These are phyloP conservation scores for Paraphaeosphaeria minitans DNA, from an alignment of 2,329 filamentous ascomycete genomes.

Conservation along the genomic window DNA sequence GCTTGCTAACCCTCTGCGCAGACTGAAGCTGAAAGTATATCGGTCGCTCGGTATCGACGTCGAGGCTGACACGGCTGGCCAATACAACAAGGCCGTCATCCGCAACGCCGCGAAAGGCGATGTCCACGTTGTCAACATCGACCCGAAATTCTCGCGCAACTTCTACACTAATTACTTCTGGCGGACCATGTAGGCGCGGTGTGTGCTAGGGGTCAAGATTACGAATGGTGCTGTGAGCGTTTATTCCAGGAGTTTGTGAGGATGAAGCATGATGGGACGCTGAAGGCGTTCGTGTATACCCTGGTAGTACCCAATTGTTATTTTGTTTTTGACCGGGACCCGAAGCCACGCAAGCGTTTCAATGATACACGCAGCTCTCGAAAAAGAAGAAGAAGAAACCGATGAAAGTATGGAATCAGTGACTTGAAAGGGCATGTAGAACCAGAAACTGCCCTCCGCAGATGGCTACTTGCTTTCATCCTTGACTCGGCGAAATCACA, in stretches of 20 bases:
- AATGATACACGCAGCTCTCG: neutral
- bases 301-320: neutral
- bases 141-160: conserved; percentile 86
- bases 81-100: conserved; percentile 84
- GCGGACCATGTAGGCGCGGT: conserved; percentile 70
- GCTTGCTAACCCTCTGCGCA: conserved; percentile 36
- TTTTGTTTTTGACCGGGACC: neutral
- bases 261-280: neutral
- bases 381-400: no score
- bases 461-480: neutral
- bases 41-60: conserved; percentile 89
- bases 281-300: conserved; percentile 1
- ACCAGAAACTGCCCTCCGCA: neutral
- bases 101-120: conserved; percentile 86
- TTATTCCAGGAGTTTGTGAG: neutral
- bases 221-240: neutral
- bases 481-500: neutral
- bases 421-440: neutral
- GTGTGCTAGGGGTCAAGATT: neutral
- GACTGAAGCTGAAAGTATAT: conserved; percentile 86
- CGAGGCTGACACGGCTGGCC: conserved; percentile 78
- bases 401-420: neutral
- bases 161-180: conserved; percentile 98
- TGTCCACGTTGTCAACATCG: conserved; percentile 92
- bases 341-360: neutral